phyloP scores from a whole-genome alignment of 2,329 filamentous ascomycete genomes.

The Monilinia vaccinii-corymbosi region DNA sequence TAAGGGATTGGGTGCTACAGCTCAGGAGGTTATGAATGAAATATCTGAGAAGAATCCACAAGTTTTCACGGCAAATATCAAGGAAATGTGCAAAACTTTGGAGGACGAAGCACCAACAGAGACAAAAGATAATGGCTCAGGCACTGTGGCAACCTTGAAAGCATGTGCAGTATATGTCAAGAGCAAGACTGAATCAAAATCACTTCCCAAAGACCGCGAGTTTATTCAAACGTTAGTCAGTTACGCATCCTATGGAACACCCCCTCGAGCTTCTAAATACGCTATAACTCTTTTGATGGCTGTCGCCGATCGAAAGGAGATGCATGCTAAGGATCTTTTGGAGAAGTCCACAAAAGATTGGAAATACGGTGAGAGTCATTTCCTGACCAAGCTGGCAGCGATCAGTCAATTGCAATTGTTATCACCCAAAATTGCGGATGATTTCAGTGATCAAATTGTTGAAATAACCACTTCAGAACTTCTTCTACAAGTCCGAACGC shows the following conservation, averaged over 20 bases:
- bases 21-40: slow-evolving; percentile 83
- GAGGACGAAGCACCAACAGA: slow-evolving; percentile 69
- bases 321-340: slow-evolving; percentile 77
- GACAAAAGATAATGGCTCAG: slow-evolving; percentile 56
- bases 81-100: slow-evolving; percentile 81
- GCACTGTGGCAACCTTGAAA: slow-evolving; percentile 83
- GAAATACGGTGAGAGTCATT: slow-evolving; percentile 62
- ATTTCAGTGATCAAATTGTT: slow-evolving; percentile 67
- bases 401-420: slow-evolving; percentile 69
- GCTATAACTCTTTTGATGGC: slow-evolving; percentile 84
- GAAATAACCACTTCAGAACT: slow-evolving; percentile 69
- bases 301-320: slow-evolving; percentile 61
- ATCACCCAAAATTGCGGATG: slow-evolving; percentile 61
- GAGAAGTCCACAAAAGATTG: slow-evolving; percentile 67
- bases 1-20: slow-evolving; percentile 64
- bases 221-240: slow-evolving; percentile 73
- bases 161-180: slow-evolving; percentile 88
- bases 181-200: slow-evolving; percentile 65
- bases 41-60: slow-evolving; percentile 85
- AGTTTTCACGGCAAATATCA: slow-evolving; percentile 85
- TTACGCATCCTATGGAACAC: slow-evolving; percentile 75
- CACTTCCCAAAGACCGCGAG: slow-evolving; percentile 72
- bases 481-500: slow-evolving; percentile 58
- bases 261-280: slow-evolving; percentile 81
- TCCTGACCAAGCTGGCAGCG: slow-evolving; percentile 64